phyloP scores from a whole-genome alignment of 2,329 filamentous ascomycete genomes.

The Cytospora schulzeri region DNA sequence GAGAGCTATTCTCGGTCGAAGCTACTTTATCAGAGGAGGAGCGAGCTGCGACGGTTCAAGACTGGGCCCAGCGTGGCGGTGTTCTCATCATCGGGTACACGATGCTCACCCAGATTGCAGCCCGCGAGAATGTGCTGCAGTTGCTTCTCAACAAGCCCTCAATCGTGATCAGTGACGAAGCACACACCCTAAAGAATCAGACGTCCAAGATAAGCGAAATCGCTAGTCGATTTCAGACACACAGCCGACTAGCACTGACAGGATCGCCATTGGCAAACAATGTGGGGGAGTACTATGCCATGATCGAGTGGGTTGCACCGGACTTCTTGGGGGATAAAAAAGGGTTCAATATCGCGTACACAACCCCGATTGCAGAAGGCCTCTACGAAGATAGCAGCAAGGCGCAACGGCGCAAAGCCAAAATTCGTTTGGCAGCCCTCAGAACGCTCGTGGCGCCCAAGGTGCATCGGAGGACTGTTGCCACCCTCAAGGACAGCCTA shows the following conservation, averaged over 20 bases:
- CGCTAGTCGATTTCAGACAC: slow-evolving; percentile 64
- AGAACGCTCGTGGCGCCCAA: slow-evolving; percentile 75
- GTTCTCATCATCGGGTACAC: slow-evolving; percentile 76
- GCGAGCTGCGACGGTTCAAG: slow-evolving; percentile 49
- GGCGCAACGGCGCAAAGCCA: slow-evolving; percentile 57
- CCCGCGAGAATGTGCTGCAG: slow-evolving; percentile 37
- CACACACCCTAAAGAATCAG: slow-evolving; percentile 75
- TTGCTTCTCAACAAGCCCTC: slow-evolving; percentile 64
- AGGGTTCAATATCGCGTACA: slow-evolving; percentile 73
- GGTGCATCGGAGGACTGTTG: slow-evolving; percentile 73
- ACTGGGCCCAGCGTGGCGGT: slow-evolving; percentile 69
- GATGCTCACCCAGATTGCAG: slow-evolving; percentile 57
- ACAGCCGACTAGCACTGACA: slow-evolving; percentile 77
- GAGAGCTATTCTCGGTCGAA: slow-evolving; percentile 58
- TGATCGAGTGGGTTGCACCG: slow-evolving; percentile 85
- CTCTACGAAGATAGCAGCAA: slow-evolving; percentile 65
- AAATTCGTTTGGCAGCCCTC: slow-evolving; percentile 70
- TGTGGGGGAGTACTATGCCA: slow-evolving; percentile 79
- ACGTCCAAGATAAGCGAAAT: slow-evolving; percentile 53
- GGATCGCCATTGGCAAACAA: slow-evolving; percentile 87
- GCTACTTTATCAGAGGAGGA: slow-evolving; percentile 37
- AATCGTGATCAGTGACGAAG: slow-evolving; percentile 83
- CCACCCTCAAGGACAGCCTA: slow-evolving; percentile 64
- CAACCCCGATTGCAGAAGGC: slow-evolving; percentile 72
- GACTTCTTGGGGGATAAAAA: slow-evolving; percentile 69